A percentile compares a stretch with the other conserved stretches of the same genome.
Conservation (phyloP, 805 yeast species). For the Candida boleticola region DNA sequence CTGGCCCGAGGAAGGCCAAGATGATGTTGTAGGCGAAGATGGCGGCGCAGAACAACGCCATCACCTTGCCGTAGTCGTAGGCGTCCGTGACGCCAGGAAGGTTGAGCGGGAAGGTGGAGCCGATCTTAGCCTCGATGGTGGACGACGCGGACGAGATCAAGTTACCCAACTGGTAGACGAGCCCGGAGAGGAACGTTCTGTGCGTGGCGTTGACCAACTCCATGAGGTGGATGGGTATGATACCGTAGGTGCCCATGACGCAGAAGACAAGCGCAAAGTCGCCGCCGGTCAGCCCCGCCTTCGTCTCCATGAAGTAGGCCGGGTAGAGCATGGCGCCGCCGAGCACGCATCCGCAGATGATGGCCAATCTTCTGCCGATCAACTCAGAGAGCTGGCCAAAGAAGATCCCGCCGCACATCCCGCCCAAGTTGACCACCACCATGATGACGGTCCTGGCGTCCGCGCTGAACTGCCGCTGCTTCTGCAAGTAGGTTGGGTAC, state of each 20-base stretch:
- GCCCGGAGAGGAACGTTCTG: slow-evolving; percentile 59
- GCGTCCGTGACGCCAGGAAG: slow-evolving; percentile 15
- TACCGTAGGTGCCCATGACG: slow-evolving; percentile 49
- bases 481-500: slow-evolving; percentile 59
- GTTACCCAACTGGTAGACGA: slow-evolving; percentile 70
- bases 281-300: slow-evolving; percentile 51
- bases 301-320: slow-evolving; percentile 35
- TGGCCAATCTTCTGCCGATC: slow-evolving; percentile 59
- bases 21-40: slow-evolving; percentile 54
- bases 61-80: slow-evolving; percentile 66
- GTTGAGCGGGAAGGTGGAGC: slow-evolving; percentile 55
- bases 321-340: slow-evolving; percentile 67
- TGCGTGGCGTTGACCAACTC: slow-evolving; percentile 49
- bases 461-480: slow-evolving; percentile 46
- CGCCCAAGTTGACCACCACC: slow-evolving; percentile 66
- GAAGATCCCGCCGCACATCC: slow-evolving; percentile 60
- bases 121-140: slow-evolving; percentile 66
- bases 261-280: slow-evolving; percentile 32
- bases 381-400: slow-evolving; percentile 59
- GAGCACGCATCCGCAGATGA: slow-evolving; percentile 47
- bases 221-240: slow-evolving; percentile 61
- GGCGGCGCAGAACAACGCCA: slow-evolving; percentile 68
- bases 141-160: slow-evolving; percentile 69
- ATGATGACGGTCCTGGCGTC: slow-evolving; percentile 58
- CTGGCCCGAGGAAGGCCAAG: slow-evolving; percentile 57